phyloP scores from a whole-genome alignment of 2,329 filamentous ascomycete species.

The Talaromyces pinophilus region DNA sequence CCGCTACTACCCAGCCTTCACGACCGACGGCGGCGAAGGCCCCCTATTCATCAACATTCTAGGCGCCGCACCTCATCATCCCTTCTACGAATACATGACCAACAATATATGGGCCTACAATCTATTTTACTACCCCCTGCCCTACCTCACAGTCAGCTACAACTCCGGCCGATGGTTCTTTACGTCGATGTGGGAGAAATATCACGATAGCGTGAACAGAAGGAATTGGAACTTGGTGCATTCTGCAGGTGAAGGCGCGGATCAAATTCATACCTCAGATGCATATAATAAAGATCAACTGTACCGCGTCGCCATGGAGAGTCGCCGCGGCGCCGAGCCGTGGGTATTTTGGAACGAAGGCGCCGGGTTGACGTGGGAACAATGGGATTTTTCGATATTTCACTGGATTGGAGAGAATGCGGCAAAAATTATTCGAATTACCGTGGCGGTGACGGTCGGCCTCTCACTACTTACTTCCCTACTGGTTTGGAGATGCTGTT shows the following conservation, averaged over 20 bases:
- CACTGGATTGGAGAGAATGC: constrained; percentile 15
- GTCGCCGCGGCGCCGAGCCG: constrained; percentile 20
- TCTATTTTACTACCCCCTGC: constrained; percentile 14
- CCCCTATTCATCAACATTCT: constrained; percentile 23
- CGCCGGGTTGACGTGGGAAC: constrained; percentile 16
- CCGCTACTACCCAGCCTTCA: constrained; percentile 23
- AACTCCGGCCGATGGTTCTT: constrained; percentile 23
- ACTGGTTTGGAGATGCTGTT: constrained; percentile 19
- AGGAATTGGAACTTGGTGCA: constrained; percentile 7
- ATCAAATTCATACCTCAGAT: neutral
- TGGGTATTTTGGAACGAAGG: constrained; percentile 24
- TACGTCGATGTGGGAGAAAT: constrained; percentile 24
- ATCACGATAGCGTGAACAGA: constrained; percentile 17
- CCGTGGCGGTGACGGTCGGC: neutral
- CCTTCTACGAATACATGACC: constrained; percentile 22
- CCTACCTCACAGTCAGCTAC: constrained; percentile 22
- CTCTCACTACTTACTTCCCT: neutral
- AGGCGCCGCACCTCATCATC: constrained; percentile 21
- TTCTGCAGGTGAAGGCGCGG: neutral
- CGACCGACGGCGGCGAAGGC: constrained; percentile 21
- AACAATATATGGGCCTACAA: constrained; percentile 20
- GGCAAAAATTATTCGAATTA: constrained; percentile 5
- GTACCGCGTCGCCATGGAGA: constrained; percentile 23
- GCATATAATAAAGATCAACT: constrained; percentile 1
- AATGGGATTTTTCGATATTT: constrained; percentile 23